Evolutionary conservation across 2,329 filamentous ascomycete genomes (phyloP), one percentile per base, ranked within the genome.

Genomic region (Sarocladiaceae sp.): DNA sequence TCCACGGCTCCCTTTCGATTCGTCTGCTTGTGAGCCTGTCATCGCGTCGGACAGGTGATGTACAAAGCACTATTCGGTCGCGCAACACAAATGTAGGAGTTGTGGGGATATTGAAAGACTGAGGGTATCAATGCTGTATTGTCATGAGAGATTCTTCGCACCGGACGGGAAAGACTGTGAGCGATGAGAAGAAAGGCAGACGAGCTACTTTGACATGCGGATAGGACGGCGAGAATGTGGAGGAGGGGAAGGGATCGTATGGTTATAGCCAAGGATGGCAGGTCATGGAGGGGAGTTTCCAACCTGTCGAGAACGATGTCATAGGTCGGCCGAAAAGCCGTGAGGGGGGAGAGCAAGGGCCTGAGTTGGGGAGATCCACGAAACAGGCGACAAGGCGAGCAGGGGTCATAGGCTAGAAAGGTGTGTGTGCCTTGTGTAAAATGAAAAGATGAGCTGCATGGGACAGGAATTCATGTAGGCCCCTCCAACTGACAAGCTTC

Each of bases 1-100:
- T 26, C 64, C 58, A n/a, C 57, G 53, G 3, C 54, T 50, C 52
- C 26, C 55, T 56, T 37, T 56, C 54, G 36, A 59, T 52, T 42
- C 62, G 2, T 20, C 58, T 4, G 44, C 31, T 29, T 61, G 57
- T 25, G 60, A 51, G 26, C 55, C 54, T 11, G 63, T 56, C 67
- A 69, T 66, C 50, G 52, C 55, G 59, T 51, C 39, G 53, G 49
- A 40, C 18, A 17, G 15, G 18, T 11, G 22, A 22, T 4, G 4
- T 4, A 20, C 4, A 33, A 6, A 20, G 44, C 28, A 48, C 26
- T 48, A 13, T 20, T 26, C 4, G 23, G n/a, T n/a, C n/a, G n/a
- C n/a, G n/a, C n/a, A n/a, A n/a, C n/a, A n/a, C n/a, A n/a, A n/a
- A n/a, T n/a, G 42, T 52, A 52, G 50, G 52, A 49, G 50, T 28